These are phyloP conservation scores for Helianthus tuberosus DNA, from an alignment of 129 eudicot genomes.

Conservation along the genomic window DNA sequence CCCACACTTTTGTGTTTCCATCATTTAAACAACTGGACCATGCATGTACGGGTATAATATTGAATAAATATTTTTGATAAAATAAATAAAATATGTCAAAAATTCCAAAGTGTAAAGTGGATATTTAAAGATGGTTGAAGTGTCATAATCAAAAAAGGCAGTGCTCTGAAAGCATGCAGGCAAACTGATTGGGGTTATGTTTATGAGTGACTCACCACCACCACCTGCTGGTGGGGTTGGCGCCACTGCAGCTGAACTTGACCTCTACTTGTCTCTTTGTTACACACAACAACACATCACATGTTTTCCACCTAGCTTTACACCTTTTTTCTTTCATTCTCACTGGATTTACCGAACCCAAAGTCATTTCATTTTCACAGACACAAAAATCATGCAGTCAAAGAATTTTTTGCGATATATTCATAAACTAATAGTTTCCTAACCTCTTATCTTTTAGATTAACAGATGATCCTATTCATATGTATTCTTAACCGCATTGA, in stretches of 20 bases:
- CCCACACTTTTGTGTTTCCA: not conserved
- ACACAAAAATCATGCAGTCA: not conserved
- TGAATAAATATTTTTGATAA: not conserved
- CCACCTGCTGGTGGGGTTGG: constrained; percentile 38
- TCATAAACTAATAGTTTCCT: too few relatives aligned
- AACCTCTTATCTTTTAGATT: too few relatives aligned
- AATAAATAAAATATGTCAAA: not conserved
- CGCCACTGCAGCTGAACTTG: constrained; percentile 27
- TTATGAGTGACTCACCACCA: constrained; percentile 41
- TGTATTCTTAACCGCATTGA: too few relatives aligned
- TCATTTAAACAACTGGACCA: not conserved
- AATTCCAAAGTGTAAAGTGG: not conserved
- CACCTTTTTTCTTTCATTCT: constrained; percentile 1
- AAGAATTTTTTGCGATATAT: too few relatives aligned
- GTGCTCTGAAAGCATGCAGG: constrained; percentile 47
- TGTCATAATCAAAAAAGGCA: constrained; percentile 36
- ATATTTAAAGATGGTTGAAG: constrained; percentile 27
- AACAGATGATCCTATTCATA: too few relatives aligned
- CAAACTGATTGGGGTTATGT: constrained; percentile 49
- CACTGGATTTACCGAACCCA: not conserved
- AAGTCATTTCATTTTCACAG: not conserved
- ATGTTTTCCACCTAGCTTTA: constrained; percentile 37
- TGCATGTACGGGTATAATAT: not conserved
- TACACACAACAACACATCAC: constrained; percentile 34
- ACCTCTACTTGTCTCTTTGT: constrained; percentile 33